Base-by-base conservation (phyloP, 352 stramenopile species). In the Globisporangium takayamanum region DNA sequence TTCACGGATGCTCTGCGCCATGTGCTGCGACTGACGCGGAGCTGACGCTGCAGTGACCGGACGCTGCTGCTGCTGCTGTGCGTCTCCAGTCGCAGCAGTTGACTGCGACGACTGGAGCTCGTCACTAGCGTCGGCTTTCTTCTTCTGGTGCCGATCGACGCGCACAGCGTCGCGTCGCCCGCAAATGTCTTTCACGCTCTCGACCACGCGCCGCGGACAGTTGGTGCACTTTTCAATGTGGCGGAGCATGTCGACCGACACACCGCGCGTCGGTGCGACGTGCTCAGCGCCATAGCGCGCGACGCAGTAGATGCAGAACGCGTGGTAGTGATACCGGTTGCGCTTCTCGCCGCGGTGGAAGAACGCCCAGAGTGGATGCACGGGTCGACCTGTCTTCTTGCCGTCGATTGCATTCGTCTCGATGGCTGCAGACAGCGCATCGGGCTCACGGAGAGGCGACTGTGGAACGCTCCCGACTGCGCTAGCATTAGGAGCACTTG, bases 311-410 rank as follows among this genome's bases (percentile, higher is more conserved):
- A 78, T 69, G 59, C 84, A 94, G 58, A 85, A 94, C 36, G 84
- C 78, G 55, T 92, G 84, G 68, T 94, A 91, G 50, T 94, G 84
- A 63, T 90, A 91, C 22, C 81, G 76, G 48, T 94, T 94, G 22
- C 81, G 80, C 71, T 94, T 94, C 65, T 89, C 82, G 36, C 84
- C 84, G 46, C 84, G 84, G 56, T 92, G 77, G 67, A 92, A 94
- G 55, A 92, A 80, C 26, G 73, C 74, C 84, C 84, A 92, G 0
- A 91, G 69, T 57, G 84, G 84, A 55, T 94, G 82, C 55, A 78
- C 68, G 7, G 84, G 84, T 0, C 84, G 70, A 30, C 84, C 84
- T 1, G 80, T 92, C 56, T 81, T 81, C 68, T 90, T 89, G n/a
- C 52, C 33, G 20, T 60, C 59, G 41, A 55, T 28, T 3, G 55